phyloP scores from a whole-genome alignment of 1,139 yeast species.

The Zygosaccharomyces sapae region DNA sequence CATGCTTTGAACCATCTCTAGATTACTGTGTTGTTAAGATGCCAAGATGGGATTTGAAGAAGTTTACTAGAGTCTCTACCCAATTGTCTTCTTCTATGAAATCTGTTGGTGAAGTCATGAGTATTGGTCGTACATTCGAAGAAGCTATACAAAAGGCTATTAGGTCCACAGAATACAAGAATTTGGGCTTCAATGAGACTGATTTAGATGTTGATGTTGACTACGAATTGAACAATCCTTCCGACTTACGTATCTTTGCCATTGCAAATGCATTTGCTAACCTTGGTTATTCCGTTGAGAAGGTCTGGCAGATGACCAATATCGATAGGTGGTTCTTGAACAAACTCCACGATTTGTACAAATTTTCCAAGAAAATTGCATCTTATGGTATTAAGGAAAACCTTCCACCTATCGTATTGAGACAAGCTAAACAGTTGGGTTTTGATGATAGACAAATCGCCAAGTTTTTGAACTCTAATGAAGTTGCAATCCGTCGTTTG shows the following conservation, averaged over 20 bases:
- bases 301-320: conserved; percentile 86
- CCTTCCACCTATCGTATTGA: conserved; percentile 56
- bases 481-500: conserved; percentile 85
- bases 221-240: conserved; percentile 86
- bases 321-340: conserved; percentile 97
- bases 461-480: conserved; percentile 81
- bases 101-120: conserved; percentile 98
- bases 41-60: conserved; percentile 98
- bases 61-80: conserved; percentile 88
- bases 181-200: conserved; percentile 88
- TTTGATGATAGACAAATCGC: conserved; percentile 98
- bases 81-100: conserved; percentile 92
- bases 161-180: conserved; percentile 94
- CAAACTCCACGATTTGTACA: conserved; percentile 70
- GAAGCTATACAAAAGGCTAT: conserved; percentile 98
- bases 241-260: conserved; percentile 95
- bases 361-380: conserved; percentile 61
- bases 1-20: conserved; percentile 96
- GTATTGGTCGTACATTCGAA: conserved; percentile 95
- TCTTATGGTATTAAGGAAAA: conserved; percentile 58
- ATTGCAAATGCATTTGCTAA: conserved; percentile 86
- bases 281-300: conserved; percentile 80
- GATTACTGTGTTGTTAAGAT: conserved; percentile 97
- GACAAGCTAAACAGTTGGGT: conserved; percentile 93
- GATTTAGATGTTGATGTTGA: conserved; percentile 89